These are phyloP conservation scores for Grosmannia huntii DNA, from an alignment of 2,329 filamentous ascomycete species.

Conservation along the genomic window DNA sequence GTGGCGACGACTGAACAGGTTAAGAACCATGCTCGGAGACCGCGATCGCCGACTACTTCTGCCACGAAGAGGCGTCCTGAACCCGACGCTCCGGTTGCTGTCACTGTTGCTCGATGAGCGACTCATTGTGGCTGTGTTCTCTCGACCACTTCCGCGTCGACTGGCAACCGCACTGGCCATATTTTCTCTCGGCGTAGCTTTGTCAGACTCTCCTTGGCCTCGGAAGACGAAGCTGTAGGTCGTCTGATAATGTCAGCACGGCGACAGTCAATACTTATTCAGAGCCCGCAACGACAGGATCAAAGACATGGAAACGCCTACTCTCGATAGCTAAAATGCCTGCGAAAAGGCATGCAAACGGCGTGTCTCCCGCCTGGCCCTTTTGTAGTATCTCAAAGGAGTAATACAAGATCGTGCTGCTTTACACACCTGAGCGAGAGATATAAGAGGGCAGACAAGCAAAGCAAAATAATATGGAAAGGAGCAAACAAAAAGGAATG, in stretches of 20 bases:
- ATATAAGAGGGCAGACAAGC: neutral
- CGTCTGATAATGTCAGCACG: neutral
- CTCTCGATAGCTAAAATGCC: neutral
- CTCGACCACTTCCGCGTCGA: neutral
- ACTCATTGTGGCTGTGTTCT: neutral
- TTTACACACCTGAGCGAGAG: neutral
- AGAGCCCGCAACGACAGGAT: too few relatives aligned
- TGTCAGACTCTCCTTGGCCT: neutral
- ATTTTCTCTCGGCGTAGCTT: neutral
- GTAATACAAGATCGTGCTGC: neutral
- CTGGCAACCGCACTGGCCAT: neutral
- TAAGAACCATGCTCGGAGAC: slow-evolving; percentile 2
- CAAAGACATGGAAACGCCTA: neutral
- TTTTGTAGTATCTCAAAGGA: neutral
- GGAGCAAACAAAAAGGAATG: neutral
- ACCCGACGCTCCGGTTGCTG: neutral
- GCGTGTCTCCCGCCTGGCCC: neutral
- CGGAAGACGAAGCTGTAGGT: neutral
- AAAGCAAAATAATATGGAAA: neutral
- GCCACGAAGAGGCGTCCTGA: neutral
- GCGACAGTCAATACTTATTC: too few relatives aligned
- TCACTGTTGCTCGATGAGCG: neutral
- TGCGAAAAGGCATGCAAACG: neutral
- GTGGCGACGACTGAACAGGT: slow-evolving; percentile 5
- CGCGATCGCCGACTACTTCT: neutral